Evolutionary conservation across 495 filamentous ascomycete genomes (phyloP), one percentile per base, ranked within the genome.

Genomic region (Xylaria castorea): DNA sequence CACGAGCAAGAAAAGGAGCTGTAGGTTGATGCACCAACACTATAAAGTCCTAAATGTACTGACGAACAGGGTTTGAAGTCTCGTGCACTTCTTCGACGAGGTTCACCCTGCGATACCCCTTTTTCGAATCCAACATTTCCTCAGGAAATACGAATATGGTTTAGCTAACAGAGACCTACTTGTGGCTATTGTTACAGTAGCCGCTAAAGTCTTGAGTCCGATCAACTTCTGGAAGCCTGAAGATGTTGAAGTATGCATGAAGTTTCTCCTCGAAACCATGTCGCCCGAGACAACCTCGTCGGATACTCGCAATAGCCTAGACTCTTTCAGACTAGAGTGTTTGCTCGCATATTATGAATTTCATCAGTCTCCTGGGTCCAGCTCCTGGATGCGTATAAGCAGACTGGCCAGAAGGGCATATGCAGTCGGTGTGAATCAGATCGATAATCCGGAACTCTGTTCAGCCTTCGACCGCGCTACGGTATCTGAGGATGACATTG

Each of bases 261-360:
- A 71, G 27, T 75, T 66, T 16, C 46, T 77, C 8, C 75, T 77
- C 8, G 53, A 53, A 14, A 40, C 62, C n/a, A 75, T 69, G 4
- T 65, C 73, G 14, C 62, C 60, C 12, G 73, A 72, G 1, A 66
- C n/a, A 1, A 60, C 53, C 30, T 53, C 42, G 14, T 22, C 58
- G 22, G 32, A 42, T 34, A 65, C 64, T 38, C 65, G 34, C 6
- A 63, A 51, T n/a, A 67, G 70, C 27, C 77, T 82, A 18, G 74
- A 79, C 61, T 73, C 73, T 27, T 78, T 82, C 34, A 77, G 79
- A 30, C 75, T 77, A 40, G 78, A 80, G 36, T 82, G 73, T 73
- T n/a, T 83, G 12, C 71, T 83, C n/a, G 79, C 82, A 5, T 80
- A 79, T 55, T 82, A 83, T 66, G 77, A 81, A 14, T 82, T 82